A percentile compares a stretch with the other conserved stretches of the same genome.
phyloP scores from a whole-genome alignment of 1,284 basidiomycete species.

The Anthracocystis walkeri region DNA sequence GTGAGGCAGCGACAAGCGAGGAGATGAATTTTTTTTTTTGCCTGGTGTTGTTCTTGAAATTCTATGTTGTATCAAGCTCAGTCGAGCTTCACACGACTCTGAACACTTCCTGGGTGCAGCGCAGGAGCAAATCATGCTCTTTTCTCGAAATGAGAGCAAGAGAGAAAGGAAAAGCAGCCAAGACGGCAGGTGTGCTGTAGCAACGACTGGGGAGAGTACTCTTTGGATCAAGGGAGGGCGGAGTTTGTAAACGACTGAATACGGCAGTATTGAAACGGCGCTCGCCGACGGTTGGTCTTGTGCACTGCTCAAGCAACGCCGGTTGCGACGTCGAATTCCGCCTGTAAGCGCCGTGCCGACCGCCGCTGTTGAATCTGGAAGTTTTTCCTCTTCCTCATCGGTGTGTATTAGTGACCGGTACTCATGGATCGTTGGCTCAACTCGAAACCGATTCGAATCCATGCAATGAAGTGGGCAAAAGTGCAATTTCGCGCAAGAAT shows the following conservation, averaged over 20 bases:
- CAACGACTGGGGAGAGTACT: not conserved
- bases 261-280: no score
- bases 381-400: not conserved
- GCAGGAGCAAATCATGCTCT: not conserved
- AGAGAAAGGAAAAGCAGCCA: no score
- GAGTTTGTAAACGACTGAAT: not conserved
- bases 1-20: constrained; percentile 4
- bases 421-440: not conserved
- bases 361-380: constrained; percentile 2
- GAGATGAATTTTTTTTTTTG: not conserved
- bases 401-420: not conserved
- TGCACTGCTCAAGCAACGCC: not conserved
- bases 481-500: no score
- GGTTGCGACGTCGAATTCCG: constrained; percentile 3
- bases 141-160: no score
- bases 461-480: no score
- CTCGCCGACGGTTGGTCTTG: constrained; percentile 19
- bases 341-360: constrained; percentile 15
- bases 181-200: no score
- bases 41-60: not conserved
- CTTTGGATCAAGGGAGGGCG: not conserved
- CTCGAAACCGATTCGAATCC: no score
- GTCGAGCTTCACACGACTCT: not conserved
- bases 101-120: not conserved
- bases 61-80: not conserved